Evolutionary conservation across 2,329 filamentous ascomycete species (phyloP), one percentile per base, ranked within the genome.

Genomic region (Fusarium guadeloupense): DNA sequence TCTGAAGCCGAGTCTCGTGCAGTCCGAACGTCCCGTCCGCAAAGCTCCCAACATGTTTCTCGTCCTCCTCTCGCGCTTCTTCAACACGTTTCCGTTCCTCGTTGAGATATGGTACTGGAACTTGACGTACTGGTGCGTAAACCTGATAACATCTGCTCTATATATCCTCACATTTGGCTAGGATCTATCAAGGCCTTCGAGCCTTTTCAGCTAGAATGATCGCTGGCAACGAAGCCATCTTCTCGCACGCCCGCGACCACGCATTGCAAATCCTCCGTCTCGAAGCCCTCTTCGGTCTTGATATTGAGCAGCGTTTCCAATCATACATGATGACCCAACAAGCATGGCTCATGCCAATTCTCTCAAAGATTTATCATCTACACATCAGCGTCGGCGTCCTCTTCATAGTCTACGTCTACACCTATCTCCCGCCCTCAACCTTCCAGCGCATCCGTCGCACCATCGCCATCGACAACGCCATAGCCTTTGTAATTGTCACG

Each of bases 381-480:
- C 79, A 82, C 64, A 81, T 82, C 44, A 66, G 76, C 48, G 58
- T 81, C 21, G 78, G 78, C 20, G 74, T 81, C 17, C 66, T 72
- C 31, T 83, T 83, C 69, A 71, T 81, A 52, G 76, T 80, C 7
- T 81, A 81, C 67, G 74, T 73, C 28, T 83, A 82, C 67, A 80
- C 78, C 2, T 81, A 72, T 62, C 68, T 80, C 17, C 75, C 77
- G 3, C 67, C 74, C 1, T 59, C 70, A 5, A 75, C 70, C 0
- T 82, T 78, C 61, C 74, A 75, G 43, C 70, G 71, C 1, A 76
- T 80, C 17, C 76, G 81, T 26, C 79, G 81, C 20, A 78, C 80
- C 1, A 71, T 83, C 35, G 81, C 81, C n/a, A 58, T 78, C 5
- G 75, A 80, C 49, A 83, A 83, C 41, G 73, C 74, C 21, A 72